phyloP scores from a whole-genome alignment of 352 stramenopile species.

The Phytophthora nicotianae region DNA sequence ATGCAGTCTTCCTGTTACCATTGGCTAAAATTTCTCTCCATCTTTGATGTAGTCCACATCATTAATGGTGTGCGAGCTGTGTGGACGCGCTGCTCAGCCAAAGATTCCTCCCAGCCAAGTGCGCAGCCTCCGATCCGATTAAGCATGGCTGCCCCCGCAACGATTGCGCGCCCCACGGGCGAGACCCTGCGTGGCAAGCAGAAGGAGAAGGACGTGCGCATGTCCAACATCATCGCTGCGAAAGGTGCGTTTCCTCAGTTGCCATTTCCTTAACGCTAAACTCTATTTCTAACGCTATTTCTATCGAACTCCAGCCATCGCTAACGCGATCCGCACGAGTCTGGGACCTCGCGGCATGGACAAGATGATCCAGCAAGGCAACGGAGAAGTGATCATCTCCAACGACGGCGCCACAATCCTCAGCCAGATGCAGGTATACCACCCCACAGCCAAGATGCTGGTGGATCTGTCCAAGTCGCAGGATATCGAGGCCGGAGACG shows the following conservation, averaged over 20 bases:
- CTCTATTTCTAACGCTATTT: constrained; percentile 5
- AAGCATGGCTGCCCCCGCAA: constrained; percentile 39
- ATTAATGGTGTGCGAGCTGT: neutral
- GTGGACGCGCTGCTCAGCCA: constrained; percentile 13
- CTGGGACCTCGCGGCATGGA: constrained; percentile 99
- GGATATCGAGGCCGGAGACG: constrained; percentile 99
- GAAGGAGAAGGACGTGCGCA: constrained; percentile 99
- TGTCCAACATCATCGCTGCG: constrained; percentile 98
- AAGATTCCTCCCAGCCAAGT: constrained; percentile 27
- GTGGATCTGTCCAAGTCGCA: constrained; percentile 99
- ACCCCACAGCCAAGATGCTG: constrained; percentile 99
- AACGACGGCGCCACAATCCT: constrained; percentile 99
- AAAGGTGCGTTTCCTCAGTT: constrained; percentile 79
- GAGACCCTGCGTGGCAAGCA: constrained; percentile 88
- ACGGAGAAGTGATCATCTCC: constrained; percentile 99
- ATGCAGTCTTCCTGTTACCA: too few relatives aligned
- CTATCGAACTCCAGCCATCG: constrained; percentile 81
- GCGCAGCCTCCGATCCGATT: neutral
- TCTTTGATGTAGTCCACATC: neutral
- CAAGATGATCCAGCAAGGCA: constrained; percentile 99
- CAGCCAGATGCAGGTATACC: constrained; percentile 97
- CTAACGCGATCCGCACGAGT: constrained; percentile 97
- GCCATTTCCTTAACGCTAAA: neutral
- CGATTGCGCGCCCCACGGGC: constrained; percentile 67
- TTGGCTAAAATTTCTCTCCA: neutral